phyloP scores from a whole-genome alignment of 2,329 filamentous ascomycete genomes.

The Alternaria sp. region DNA sequence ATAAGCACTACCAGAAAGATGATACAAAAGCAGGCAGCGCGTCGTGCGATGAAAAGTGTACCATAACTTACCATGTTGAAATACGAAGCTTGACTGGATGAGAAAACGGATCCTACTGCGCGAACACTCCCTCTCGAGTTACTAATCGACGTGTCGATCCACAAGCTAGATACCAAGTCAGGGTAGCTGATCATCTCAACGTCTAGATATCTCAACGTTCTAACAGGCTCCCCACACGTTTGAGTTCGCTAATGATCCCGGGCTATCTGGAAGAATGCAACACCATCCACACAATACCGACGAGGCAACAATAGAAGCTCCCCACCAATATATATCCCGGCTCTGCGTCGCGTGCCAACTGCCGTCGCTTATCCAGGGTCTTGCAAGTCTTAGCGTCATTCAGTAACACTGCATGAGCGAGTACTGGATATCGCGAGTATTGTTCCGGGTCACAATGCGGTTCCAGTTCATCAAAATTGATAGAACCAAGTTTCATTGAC shows the following conservation, averaged over 20 bases:
- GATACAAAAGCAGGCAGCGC: neutral
- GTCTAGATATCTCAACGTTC: neutral
- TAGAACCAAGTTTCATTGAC: slow-evolving; percentile 20
- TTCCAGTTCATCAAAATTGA: slow-evolving; percentile 33
- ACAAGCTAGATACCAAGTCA: neutral
- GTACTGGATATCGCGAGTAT: slow-evolving; percentile 17
- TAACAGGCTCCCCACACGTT: slow-evolving; percentile 16
- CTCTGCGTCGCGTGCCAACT: slow-evolving; percentile 19
- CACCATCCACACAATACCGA: slow-evolving; percentile 13
- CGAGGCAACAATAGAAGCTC: slow-evolving; percentile 10
- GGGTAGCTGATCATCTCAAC: neutral
- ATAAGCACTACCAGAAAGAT: neutral
- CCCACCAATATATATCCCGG: slow-evolving; percentile 8
- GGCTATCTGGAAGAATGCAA: slow-evolving; percentile 17
- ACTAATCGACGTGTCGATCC: neutral
- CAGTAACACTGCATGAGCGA: slow-evolving; percentile 14
- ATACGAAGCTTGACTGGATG: neutral
- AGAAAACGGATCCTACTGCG: neutral
- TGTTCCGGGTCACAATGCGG: slow-evolving; percentile 27
- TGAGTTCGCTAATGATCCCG: slow-evolving; percentile 6
- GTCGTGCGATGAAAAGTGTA: neutral
- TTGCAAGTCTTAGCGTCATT: slow-evolving; percentile 5
- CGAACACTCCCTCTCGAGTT: neutral
- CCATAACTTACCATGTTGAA: neutral
- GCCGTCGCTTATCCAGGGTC: slow-evolving; percentile 14